phyloP scores from a whole-genome alignment of 2,329 filamentous ascomycete genomes.

The Ophiostoma novo-ulmi region DNA sequence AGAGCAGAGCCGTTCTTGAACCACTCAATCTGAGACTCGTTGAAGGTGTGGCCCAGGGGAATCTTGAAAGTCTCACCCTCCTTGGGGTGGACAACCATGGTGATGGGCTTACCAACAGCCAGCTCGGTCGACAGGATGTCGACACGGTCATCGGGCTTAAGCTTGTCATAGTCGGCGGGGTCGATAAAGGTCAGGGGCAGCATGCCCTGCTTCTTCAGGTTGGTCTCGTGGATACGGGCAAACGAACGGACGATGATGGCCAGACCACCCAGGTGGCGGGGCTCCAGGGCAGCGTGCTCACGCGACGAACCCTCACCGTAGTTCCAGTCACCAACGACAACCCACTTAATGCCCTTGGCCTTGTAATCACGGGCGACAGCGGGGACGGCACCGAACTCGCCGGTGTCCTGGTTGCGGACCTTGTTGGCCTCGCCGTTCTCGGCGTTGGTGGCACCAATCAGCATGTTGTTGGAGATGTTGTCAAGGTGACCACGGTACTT shows the following conservation, averaged over 20 bases:
- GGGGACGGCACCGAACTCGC: constrained; percentile 81
- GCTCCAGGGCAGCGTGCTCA: constrained; percentile 97
- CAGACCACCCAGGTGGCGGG: constrained; percentile 91
- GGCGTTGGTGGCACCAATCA: constrained; percentile 94
- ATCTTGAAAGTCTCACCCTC: constrained; percentile 76
- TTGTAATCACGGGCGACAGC: constrained; percentile 98
- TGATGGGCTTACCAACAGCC: constrained; percentile 87
- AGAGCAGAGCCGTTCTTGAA: constrained; percentile 97
- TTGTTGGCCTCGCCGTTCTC: constrained; percentile 98
- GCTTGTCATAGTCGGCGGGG: constrained; percentile 96
- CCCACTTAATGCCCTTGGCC: constrained; percentile 92
- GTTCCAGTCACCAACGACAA: constrained; percentile 99
- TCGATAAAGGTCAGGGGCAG: constrained; percentile 93
- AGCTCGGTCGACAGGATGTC: constrained; percentile 86
- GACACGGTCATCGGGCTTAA: constrained; percentile 86
- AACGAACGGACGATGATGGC: constrained; percentile 95
- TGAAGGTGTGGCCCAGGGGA: constrained; percentile 91
- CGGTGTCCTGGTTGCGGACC: constrained; percentile 83
- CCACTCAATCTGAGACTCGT: constrained; percentile 96
- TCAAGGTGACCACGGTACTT: constrained; percentile 98
- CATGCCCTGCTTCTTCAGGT: constrained; percentile 99
- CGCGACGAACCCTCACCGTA: constrained; percentile 96
- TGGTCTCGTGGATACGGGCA: constrained; percentile 99
- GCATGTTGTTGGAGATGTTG: constrained; percentile 99
- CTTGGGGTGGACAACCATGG: constrained; percentile 86